Percentiles rank a stretch among this genome's conserved stretches.
Conservation (phyloP, 2,329 filamentous ascomycete species). For the Albophoma yamanashiensis region DNA sequence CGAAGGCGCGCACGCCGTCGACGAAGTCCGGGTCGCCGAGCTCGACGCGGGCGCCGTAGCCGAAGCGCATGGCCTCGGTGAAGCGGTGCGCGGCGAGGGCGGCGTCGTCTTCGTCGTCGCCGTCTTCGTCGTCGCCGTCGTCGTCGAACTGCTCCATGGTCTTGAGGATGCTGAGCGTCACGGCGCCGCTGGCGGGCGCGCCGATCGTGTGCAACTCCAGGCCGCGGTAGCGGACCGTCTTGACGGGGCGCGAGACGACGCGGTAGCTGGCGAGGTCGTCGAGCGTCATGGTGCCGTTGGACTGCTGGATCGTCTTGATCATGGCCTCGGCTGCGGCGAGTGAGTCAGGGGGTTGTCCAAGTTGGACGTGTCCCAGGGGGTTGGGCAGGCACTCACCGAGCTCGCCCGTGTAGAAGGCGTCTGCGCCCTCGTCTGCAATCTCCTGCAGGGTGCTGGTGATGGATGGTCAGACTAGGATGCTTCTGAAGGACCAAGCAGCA, state of each 20-base stretch:
- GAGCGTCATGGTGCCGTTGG: slow-evolving; percentile 78
- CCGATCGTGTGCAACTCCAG: slow-evolving; percentile 59
- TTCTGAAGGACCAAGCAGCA: not conserved
- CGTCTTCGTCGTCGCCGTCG: slow-evolving; percentile 67
- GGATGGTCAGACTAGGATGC: slow-evolving; percentile 1
- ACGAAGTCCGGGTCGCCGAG: slow-evolving; percentile 79
- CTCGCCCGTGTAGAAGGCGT: slow-evolving; percentile 63
- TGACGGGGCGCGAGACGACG: slow-evolving; percentile 51
- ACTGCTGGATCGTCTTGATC: slow-evolving; percentile 53
- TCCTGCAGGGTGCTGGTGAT: slow-evolving; percentile 51
- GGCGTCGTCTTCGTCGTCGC: slow-evolving; percentile 54
- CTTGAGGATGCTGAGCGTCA: slow-evolving; percentile 69
- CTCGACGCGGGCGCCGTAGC: slow-evolving; percentile 66
- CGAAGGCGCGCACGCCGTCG: slow-evolving; percentile 47
- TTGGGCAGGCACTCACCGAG: slow-evolving; percentile 33
- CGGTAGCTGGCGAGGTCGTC: slow-evolving; percentile 67
- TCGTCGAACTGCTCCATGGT: slow-evolving; percentile 68
- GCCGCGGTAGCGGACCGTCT: slow-evolving; percentile 56
- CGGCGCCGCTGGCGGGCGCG: slow-evolving; percentile 68
- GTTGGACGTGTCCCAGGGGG: not conserved
- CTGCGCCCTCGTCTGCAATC: slow-evolving; percentile 62
- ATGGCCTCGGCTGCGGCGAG: slow-evolving; percentile 52
- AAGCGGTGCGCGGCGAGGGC: slow-evolving; percentile 73
- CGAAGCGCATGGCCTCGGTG: slow-evolving; percentile 83
- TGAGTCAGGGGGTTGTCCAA: slow-evolving; percentile 4